Evolutionary conservation across 257 asterid genomes (phyloP), one percentile per base, ranked within the genome.

Genomic region (Solanum pinnatisectum): DNA sequence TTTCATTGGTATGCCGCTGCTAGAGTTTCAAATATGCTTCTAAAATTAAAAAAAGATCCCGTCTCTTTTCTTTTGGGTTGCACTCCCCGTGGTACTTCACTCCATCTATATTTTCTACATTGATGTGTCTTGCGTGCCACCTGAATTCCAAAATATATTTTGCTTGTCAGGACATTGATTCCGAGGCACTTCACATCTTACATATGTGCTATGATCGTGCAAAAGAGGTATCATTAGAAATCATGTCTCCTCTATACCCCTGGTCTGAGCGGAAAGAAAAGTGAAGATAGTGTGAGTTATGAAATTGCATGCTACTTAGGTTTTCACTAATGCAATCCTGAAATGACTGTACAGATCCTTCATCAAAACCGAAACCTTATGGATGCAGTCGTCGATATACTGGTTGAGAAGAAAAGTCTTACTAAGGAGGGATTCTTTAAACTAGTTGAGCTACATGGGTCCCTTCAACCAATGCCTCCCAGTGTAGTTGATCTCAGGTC

Each of bases 391-490:
- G 98, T 94, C 14, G 89, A 90, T 83, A 89, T 77, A 30, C 98
- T 97, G 10, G 94, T 95, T 70, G 91, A 94, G 93, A 93, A 93
- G 91, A 97, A 96, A 93, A 95, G 96, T 87, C 90, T 96, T 86
- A 93, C 95, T 10, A 95, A 95, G 93, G 90, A 92, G 92, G 98
- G 95, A 83, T 96, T 97, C 89, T 90, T 87, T 52, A 88, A 90
- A 89, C 87, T 97, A 71, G 99, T 96, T 23, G 93, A 95, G 81
- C 86, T 91, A 90, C 98, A 97, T 76, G 98, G 99, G n/a, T 92
- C 92, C 77, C 87, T 94, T 84, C 90, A 89, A 87, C 89, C 96
- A 52, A 85, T 82, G 87, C 98, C 98, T 18, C 96, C 96, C 44
- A 93, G 87, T 90, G 93, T 97, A 77, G 88, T 95, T n/a, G 98